Conservation (phyloP, 1,139 yeast genomes). For the Petasospora rhodanensis region DNA sequence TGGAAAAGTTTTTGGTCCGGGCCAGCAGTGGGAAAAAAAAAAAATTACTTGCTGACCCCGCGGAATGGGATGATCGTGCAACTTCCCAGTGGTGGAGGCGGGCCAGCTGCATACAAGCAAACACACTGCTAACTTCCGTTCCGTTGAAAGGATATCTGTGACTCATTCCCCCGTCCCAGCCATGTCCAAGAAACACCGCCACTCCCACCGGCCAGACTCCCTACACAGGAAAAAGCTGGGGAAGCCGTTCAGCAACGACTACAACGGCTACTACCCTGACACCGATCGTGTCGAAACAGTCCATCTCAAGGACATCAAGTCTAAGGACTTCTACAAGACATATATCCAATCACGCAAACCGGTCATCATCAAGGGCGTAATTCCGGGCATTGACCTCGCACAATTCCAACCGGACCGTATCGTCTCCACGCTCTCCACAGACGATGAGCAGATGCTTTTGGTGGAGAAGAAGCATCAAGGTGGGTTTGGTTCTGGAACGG, state of each 20-base stretch:
- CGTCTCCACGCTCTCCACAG: constrained; percentile 31
- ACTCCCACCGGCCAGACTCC: too few relatives aligned
- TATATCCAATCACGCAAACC: constrained; percentile 25
- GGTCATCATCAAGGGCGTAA: constrained; percentile 24
- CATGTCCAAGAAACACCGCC: too few relatives aligned
- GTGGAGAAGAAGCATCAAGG: constrained; percentile 52
- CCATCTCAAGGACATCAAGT: constrained; percentile 5
- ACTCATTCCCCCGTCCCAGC: too few relatives aligned
- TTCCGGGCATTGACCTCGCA: constrained; percentile 16
- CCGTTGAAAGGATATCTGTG: too few relatives aligned
- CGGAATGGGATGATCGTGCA: too few relatives aligned
- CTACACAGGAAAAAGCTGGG: constrained; percentile 6
- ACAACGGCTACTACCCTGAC: constrained; percentile 21
- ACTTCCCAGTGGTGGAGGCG: too few relatives aligned
- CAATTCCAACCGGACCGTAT: constrained; percentile 28
- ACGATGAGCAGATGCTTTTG: constrained; percentile 37
- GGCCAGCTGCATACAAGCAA: too few relatives aligned
- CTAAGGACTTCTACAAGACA: constrained; percentile 16
- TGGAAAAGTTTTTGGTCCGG: too few relatives aligned
- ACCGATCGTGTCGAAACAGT: constrained; percentile 8
- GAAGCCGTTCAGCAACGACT: constrained; percentile 15
- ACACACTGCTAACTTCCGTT: too few relatives aligned
- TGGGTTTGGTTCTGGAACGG: constrained; percentile 64
- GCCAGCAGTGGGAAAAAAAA: too few relatives aligned
- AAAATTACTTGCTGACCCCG: too few relatives aligned